Base-by-base conservation (phyloP, 2,329 filamentous ascomycete species). In the Aspergillus jensenii region DNA sequence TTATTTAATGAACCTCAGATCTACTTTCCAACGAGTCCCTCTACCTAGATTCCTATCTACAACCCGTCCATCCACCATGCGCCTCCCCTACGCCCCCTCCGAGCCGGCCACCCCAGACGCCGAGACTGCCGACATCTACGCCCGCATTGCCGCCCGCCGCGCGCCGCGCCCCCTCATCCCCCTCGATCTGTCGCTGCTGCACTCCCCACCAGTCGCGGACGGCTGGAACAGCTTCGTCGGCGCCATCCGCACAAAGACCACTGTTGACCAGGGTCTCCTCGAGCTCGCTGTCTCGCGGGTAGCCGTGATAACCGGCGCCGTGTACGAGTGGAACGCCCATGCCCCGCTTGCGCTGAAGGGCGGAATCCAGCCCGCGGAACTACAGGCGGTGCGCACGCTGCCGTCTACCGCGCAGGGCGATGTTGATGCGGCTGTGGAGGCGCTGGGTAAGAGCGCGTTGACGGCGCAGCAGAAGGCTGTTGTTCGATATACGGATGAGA, bases 241-340 rank as follows among this genome's bases (percentile, higher is more conserved):
- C 47, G 76, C 82, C 8, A 82, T 85, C 52, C 80, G 83, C 53
- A 81, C 78, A 0, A 71, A 77, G 50, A 84, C 81, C 1, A 70
- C 76, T 4, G 70, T 85, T 1, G 68, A 80, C 12, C 68, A 73
- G 3, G 74, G 69, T 9, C 63, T 92, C 25, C 85, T 90, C 60
- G 91, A 96, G 78, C 79, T 93, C 15, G 88, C 89, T 58, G 91
- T 96, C 63, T 90, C 86, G 65, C 84, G 91, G 49, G 89, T 96
- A 7, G 91, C 91, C 4, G 87, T 89, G 6, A 83, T 91, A 63
- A 96, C 93, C 72, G 73, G 81, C 27, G 91, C 91, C 1, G 90
- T 89, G 83, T 96, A 92, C 74, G 91, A 96, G 73, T 96, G 90
- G 91, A 84, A 79, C 39, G 85, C 90, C 58, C 91, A 96, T 71